Conservation (phyloP, 2,329 filamentous ascomycete species). For the Tolypocladium inflatum region DNA sequence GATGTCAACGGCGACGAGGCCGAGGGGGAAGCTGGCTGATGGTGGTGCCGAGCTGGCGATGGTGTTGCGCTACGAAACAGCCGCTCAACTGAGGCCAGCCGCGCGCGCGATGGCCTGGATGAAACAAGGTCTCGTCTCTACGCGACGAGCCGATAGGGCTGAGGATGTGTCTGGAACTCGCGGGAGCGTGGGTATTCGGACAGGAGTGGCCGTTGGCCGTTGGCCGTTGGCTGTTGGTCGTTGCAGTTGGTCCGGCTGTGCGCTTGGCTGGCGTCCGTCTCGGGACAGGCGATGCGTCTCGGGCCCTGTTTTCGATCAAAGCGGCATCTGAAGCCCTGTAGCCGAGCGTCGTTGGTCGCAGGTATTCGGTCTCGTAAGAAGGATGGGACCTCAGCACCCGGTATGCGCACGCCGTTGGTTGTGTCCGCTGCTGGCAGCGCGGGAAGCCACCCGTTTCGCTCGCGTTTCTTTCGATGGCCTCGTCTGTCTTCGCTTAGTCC, state of each 20-base stretch:
- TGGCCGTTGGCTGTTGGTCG: background rate
- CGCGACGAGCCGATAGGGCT: background rate
- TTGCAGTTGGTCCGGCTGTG: background rate
- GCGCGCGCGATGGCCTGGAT: background rate
- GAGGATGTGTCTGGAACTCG: background rate
- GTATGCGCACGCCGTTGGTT: background rate
- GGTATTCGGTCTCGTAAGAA: background rate
- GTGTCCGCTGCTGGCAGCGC: background rate
- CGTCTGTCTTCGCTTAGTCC: background rate
- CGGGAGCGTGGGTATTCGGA: background rate
- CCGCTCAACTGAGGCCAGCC: background rate
- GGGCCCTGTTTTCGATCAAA: background rate
- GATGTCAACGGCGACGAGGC: background rate
- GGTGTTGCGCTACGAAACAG: background rate
- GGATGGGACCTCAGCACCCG: background rate
- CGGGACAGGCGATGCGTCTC: background rate
- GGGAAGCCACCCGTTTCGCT: background rate
- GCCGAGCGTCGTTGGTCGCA: background rate
- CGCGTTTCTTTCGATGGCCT: background rate
- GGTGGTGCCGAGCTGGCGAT: background rate
- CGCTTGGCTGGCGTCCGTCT: background rate
- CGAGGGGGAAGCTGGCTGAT: background rate
- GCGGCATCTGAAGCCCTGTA: background rate
- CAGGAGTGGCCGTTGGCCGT: background rate
- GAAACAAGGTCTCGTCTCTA: background rate